Evolutionary conservation across 2,329 filamentous ascomycete genomes (phyloP).

Genomic region (Sphaceloma murrayae): DNA sequence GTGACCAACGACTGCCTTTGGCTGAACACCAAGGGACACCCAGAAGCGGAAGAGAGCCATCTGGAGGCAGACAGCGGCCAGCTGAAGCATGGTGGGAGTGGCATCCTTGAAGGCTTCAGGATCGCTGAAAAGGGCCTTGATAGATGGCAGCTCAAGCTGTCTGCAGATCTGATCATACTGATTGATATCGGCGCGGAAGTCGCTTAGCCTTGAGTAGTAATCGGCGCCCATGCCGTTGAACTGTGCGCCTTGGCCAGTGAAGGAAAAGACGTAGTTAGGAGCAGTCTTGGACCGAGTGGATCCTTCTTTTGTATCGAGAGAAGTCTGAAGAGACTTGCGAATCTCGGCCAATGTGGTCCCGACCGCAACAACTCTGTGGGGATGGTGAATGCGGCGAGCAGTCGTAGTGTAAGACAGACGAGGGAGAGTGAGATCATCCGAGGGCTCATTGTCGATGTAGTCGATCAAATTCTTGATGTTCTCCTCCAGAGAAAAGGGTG

Average conservation of each 20-base stretch:
- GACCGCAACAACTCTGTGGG: slow-evolving; percentile 28
- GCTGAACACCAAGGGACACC: slow-evolving; percentile 25
- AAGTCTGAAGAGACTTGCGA: slow-evolving; percentile 20
- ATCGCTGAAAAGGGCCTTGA: slow-evolving; percentile 2
- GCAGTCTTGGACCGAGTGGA: slow-evolving; percentile 19
- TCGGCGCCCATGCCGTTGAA: slow-evolving; percentile 23
- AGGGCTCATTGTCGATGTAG: neutral
- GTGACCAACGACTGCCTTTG: slow-evolving; percentile 26
- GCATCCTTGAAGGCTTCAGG: neutral
- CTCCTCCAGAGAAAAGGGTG: slow-evolving; percentile 35
- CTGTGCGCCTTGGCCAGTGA: slow-evolving; percentile 33
- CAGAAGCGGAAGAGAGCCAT: slow-evolving; percentile 32
- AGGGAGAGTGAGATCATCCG: slow-evolving; percentile 35
- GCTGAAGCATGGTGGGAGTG: slow-evolving; percentile 27
- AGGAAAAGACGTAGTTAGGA: slow-evolving; percentile 30
- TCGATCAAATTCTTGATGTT: slow-evolving; percentile 45
- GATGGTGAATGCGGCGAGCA: slow-evolving; percentile 43
- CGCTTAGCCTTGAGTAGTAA: slow-evolving; percentile 6
- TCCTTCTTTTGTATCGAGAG: slow-evolving; percentile 17
- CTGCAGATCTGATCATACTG: slow-evolving; percentile 17
- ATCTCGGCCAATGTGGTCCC: slow-evolving; percentile 27
- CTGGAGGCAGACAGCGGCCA: slow-evolving; percentile 33
- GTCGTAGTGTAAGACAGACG: slow-evolving; percentile 59
- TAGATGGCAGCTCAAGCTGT: slow-evolving; percentile 11
- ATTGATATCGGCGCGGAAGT: slow-evolving; percentile 15